phyloP scores from a whole-genome alignment of 148 eudicot species.

The Amaranthus cruentus region DNA sequence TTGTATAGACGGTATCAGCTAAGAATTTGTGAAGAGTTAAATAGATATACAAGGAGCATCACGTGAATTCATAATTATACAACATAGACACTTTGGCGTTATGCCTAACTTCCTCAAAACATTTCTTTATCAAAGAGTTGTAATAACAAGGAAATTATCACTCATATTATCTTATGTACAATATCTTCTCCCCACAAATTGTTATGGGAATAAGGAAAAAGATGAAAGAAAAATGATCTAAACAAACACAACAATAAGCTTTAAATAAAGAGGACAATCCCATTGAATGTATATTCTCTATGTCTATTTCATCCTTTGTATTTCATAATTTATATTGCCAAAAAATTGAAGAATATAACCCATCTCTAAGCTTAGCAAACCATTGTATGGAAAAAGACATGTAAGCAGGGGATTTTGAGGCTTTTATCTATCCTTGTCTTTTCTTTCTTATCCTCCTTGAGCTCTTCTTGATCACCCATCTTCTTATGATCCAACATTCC shows the following conservation, averaged over 20 bases:
- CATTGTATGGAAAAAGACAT: conserved; percentile 17
- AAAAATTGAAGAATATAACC: neutral
- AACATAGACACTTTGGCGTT: conserved; percentile 20
- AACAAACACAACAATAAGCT: neutral
- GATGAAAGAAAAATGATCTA: neutral
- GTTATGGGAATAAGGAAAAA: conserved; percentile 8
- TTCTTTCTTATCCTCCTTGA: conserved; percentile 24
- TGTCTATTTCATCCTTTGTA: conserved; percentile 11
- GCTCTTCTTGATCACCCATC: conserved; percentile 32
- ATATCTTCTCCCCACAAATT: neutral
- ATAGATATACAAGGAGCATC: neutral
- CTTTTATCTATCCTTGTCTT: neutral
- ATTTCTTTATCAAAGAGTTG: conserved; percentile 15
- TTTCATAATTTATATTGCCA: neutral
- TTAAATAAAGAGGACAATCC: conserved; percentile 11
- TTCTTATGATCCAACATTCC: conserved; percentile 7
- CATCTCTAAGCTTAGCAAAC: no score
- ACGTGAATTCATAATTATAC: conserved; percentile 23
- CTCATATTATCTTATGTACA: neutral
- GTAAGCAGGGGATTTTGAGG: no score
- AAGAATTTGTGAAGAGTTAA: no score
- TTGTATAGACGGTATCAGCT: no score
- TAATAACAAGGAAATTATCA: neutral
- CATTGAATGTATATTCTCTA: conserved; percentile 21
- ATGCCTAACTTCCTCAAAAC: conserved; percentile 19